Base-by-base conservation (phyloP, 2,329 filamentous ascomycete species). In the Microcera coccophila region DNA sequence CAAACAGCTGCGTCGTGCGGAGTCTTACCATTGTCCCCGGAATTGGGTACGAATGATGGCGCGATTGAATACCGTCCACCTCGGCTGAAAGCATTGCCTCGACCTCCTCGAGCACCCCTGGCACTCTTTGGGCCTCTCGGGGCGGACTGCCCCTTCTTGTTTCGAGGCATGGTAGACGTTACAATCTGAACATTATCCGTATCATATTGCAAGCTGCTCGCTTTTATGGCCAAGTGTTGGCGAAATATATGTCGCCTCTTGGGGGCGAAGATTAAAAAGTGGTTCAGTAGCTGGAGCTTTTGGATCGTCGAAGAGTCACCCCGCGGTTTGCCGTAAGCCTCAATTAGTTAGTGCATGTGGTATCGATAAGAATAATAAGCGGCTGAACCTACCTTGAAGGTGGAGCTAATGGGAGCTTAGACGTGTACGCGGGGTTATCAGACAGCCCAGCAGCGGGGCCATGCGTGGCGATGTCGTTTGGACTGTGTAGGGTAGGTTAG, bases 91-190 rank as follows among this genome's bases (percentile, higher is more conserved):
- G 36, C 47, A 12, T 47, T 52, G 12, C 48, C 48, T 36, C 50
- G 44, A 7, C 44, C 42, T 36, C 51, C 49, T 43, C 49, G 42
- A 21, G 46, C 51, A 15, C 54, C 54, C 37, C 51, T 48, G 29
- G 33, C 43, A 16, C 46, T 44, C 41, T 46, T 51, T 37, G 40
- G 45, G 34, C 56, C 51, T 40, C 53, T 46, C 10, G 47, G 43
- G 22, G 49, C 32, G 5, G 49, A 36, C 31, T 47, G 34, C 33
- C 53, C 57, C 40, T 49, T 59, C 41, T 58, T 60, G 20, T 54
- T 59, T 41, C 46, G 56, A 8, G 47, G 32, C 58, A 60, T 60
- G 12, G 31, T 41, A 17, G 19, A 35, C n/a, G 29, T 32, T 32
- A 32, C 15, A n/a, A 26, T 26, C 7, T 26, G 12, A 26, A 12